Conservation (phyloP, 1,139 yeast species). For the Saccharomyces hybrid region DNA sequence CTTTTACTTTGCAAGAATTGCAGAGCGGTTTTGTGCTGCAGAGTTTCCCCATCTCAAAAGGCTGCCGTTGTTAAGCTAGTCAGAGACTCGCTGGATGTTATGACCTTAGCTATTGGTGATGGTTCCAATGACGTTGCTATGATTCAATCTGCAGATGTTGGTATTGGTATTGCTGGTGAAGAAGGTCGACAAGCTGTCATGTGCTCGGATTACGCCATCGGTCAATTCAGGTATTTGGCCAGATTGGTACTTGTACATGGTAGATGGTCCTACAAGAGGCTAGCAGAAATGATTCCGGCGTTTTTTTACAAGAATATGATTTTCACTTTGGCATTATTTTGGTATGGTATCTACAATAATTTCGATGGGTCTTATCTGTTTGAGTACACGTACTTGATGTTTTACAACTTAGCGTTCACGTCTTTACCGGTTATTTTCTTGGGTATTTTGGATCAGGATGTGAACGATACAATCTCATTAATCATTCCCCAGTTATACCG, state of each 20-base stretch:
- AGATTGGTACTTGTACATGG: constrained; percentile 84
- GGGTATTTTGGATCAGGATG: constrained; percentile 92
- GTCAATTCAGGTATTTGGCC: constrained; percentile 81
- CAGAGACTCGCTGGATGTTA: constrained; percentile 67
- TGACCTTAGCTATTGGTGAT: constrained; percentile 93
- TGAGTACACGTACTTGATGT: constrained; percentile 86
- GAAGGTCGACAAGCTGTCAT: constrained; percentile 99
- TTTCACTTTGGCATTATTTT: constrained; percentile 78
- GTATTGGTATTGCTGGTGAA: constrained; percentile 97
- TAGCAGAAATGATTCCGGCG: constrained; percentile 90
- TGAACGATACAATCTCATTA: constrained; percentile 68
- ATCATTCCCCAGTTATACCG: constrained; percentile 84
- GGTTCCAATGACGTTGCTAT: constrained; percentile 98
- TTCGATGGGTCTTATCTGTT: constrained; percentile 89
- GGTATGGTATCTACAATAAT: constrained; percentile 82
- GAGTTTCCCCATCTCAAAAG: constrained; percentile 95
- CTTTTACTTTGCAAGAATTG: constrained; percentile 85
- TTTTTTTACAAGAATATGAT: constrained; percentile 89
- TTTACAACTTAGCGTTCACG: constrained; percentile 90
- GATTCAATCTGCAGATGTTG: constrained; percentile 97
- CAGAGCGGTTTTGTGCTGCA: constrained; percentile 86
- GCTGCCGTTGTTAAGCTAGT: constrained; percentile 93
- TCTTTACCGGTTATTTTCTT: constrained; percentile 86
- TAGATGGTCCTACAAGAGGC: constrained; percentile 87
- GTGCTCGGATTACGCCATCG: constrained; percentile 95